Conservation (phyloP, 176 grass and related monocot species). For the Triticum aestivum region IWGSC_CS_RefSeq_v2.1 NC_057803.1:481229866-481230365, state of each 20-base stretch:
- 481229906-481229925: constrained; percentile 54
- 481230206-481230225: constrained; percentile 44
- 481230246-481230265: constrained; percentile 21
- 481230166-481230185: neutral
- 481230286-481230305: neutral
- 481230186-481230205: constrained; percentile 3
- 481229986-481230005: neutral
- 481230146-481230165: constrained; percentile 55
- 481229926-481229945: constrained; percentile 66
- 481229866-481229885: constrained; percentile 66
- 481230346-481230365: constrained; percentile 79
- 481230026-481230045: neutral
- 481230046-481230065: constrained; percentile 33
- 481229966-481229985: neutral
- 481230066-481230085: constrained; percentile 45
- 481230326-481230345: neutral
- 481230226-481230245: constrained; percentile 55
- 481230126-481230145: constrained; percentile 42
- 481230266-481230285: constrained; percentile 26
- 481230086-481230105: constrained; percentile 79
- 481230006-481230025: neutral
- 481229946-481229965: constrained; percentile 49
- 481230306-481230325: neutral
- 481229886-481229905: constrained; percentile 57
- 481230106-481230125: constrained; percentile 79